phyloP scores from a whole-genome alignment of 1,284 basidiomycete species.

The Ceratobasidium papillatum region DNA sequence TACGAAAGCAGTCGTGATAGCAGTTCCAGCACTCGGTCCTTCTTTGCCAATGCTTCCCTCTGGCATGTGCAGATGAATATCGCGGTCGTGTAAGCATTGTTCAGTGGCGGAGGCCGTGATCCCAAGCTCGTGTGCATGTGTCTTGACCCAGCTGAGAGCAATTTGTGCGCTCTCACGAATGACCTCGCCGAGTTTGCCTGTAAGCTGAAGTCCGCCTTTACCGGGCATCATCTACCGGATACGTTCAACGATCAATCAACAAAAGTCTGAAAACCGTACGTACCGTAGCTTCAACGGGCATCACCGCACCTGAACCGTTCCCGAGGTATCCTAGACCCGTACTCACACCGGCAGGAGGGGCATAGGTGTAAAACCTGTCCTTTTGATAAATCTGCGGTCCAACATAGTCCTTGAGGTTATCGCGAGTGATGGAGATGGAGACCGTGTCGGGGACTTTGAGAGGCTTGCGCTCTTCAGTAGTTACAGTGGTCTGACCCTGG shows the following conservation, averaged over 20 bases:
- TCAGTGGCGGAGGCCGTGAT: constrained; percentile 77
- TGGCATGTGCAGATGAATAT: constrained; percentile 95
- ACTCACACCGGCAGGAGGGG: constrained; percentile 91
- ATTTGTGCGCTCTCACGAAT: constrained; percentile 97
- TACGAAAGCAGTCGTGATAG: constrained; percentile 90
- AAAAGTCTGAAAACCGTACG: constrained; percentile 49
- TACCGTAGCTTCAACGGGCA: constrained; percentile 95
- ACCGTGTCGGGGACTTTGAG: constrained; percentile 83
- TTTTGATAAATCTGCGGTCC: constrained; percentile 96
- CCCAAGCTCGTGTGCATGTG: constrained; percentile 87
- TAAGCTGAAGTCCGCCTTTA: constrained; percentile 88
- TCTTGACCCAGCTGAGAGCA: constrained; percentile 91
- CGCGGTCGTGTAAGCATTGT: constrained; percentile 82
- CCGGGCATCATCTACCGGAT: constrained; percentile 84
- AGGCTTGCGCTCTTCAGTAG: constrained; percentile 82
- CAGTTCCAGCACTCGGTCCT: constrained; percentile 95
- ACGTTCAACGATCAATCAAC: constrained; percentile 28
- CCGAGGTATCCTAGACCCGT: constrained; percentile 95
- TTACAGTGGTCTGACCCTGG: constrained; percentile 62
- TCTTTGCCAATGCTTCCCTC: constrained; percentile 98
- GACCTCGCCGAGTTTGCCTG: constrained; percentile 97
- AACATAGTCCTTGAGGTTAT: constrained; percentile 94
- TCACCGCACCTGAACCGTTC: constrained; percentile 94
- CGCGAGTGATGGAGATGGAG: constrained; percentile 82
- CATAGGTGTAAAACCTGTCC: constrained; percentile 85